A percentile compares a stretch with the other conserved stretches of the same genome.
Conservation (phyloP, 768 basidiomycete genomes). For the Cyathus striatus region DNA sequence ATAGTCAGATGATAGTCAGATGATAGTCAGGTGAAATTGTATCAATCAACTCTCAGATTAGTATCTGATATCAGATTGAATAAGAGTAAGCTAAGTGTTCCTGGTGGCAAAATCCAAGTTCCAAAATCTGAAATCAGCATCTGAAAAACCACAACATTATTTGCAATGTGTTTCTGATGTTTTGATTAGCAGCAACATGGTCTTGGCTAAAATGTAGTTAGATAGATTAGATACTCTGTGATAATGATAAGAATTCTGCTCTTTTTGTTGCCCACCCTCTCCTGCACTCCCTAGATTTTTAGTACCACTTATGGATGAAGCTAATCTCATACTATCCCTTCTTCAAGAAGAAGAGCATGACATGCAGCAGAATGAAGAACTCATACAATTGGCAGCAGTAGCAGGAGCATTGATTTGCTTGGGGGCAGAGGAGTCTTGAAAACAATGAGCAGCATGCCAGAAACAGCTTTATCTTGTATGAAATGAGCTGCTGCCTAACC, state of each 20-base stretch:
- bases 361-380: background rate
- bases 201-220: background rate
- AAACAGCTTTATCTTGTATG: conserved; percentile 18
- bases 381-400: background rate
- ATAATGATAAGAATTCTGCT: background rate
- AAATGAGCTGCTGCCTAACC: conserved; percentile 26
- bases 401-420: conserved; percentile 7
- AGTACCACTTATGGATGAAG: background rate
- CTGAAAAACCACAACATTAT: background rate
- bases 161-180: no score
- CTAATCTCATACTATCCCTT: background rate
- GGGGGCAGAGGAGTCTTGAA: conserved; percentile 8
- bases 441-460: background rate
- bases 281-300: no score
- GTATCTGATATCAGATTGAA: no score
- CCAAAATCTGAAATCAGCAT: background rate
- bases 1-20: no score
- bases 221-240: background rate
- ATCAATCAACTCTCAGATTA: no score
- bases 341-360: background rate
- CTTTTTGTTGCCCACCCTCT: no score
- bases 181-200: background rate
- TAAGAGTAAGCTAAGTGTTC: no score
- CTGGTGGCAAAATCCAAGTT: background rate
- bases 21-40: no score